These are phyloP conservation scores for Boletus sp. DNA, from an alignment of 768 basidiomycete genomes.

Conservation along the genomic window DNA sequence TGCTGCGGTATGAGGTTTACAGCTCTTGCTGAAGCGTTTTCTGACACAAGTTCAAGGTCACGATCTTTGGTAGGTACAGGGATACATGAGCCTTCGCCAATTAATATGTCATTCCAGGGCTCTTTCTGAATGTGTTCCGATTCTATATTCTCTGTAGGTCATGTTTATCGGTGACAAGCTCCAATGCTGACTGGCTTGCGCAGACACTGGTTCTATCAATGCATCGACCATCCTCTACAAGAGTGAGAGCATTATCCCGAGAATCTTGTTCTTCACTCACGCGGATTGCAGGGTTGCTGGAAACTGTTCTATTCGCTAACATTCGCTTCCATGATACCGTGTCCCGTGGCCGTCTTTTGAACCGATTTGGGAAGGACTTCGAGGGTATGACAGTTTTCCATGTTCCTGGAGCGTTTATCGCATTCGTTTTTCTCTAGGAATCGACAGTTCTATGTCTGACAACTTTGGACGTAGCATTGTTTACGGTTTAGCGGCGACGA, in stretches of 20 bases:
- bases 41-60: conserved; percentile 34
- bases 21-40: background rate
- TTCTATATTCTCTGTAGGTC: conserved; percentile 70
- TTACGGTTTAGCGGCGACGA: conserved; percentile 63
- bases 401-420: background rate
- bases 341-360: conserved; percentile 77
- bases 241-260: conserved; percentile 33
- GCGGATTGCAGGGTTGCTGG: conserved; percentile 48
- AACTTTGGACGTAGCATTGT: conserved; percentile 79
- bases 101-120: conserved; percentile 36
- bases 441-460: conserved; percentile 81
- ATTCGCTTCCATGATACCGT: conserved; percentile 93
- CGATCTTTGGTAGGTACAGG: conserved; percentile 31
- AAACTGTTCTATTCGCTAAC: conserved; percentile 80
- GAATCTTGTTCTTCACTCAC: conserved; percentile 12
- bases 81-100: background rate
- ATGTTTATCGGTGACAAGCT: background rate
- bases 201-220: conserved; percentile 74
- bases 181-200: conserved; percentile 2
- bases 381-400: conserved; percentile 44
- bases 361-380: conserved; percentile 88
- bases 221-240: conserved; percentile 78
- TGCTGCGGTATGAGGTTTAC: conserved; percentile 45
- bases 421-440: conserved; percentile 42
- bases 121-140: conserved; percentile 55